Evolutionary conservation across 805 yeast genomes (phyloP).

Genomic region (Clavispora fructus): DNA sequence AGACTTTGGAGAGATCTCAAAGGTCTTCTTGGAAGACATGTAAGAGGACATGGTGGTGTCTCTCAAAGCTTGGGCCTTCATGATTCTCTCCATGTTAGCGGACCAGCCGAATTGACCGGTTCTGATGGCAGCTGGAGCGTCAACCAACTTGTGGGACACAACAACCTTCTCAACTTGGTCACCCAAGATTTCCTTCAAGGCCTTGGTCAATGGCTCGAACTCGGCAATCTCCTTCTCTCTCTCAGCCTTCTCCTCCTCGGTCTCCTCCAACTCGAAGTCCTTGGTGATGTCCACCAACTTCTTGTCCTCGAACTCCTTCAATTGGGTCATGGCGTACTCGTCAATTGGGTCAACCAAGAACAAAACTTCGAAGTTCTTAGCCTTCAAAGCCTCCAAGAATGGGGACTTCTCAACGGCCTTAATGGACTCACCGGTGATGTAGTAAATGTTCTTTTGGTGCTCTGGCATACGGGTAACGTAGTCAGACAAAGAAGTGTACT

Average conservation of each 20-base stretch:
- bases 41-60: conserved; percentile 98
- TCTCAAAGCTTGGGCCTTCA: conserved; percentile 99
- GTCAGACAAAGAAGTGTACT: conserved; percentile 90
- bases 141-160: conserved; percentile 94
- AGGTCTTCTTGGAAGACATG: conserved; percentile 99
- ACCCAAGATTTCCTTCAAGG: conserved; percentile 94
- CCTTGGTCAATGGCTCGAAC: conserved; percentile 89
- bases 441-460: conserved; percentile 99
- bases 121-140: conserved; percentile 99
- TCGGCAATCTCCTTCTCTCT: conserved; percentile 93
- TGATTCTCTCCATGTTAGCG: conserved; percentile 99
- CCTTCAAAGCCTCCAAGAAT: conserved; percentile 97
- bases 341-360: conserved; percentile 99
- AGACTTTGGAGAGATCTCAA: conserved; percentile 97
- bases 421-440: conserved; percentile 97
- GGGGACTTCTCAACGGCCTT: conserved; percentile 99
- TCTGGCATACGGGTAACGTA: conserved; percentile 99
- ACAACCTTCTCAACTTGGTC: conserved; percentile 99
- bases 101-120: conserved; percentile 99
- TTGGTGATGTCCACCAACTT: conserved; percentile 97
- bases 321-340: conserved; percentile 98
- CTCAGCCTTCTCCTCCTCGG: conserved; percentile 92
- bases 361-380: conserved; percentile 96
- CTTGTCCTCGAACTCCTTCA: conserved; percentile 99
- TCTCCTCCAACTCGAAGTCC: conserved; percentile 97